Percentiles rank a stretch among this genome's conserved stretches.
phyloP scores from a whole-genome alignment of 257 asterid genomes.

The Solanum commersonii region DNA sequence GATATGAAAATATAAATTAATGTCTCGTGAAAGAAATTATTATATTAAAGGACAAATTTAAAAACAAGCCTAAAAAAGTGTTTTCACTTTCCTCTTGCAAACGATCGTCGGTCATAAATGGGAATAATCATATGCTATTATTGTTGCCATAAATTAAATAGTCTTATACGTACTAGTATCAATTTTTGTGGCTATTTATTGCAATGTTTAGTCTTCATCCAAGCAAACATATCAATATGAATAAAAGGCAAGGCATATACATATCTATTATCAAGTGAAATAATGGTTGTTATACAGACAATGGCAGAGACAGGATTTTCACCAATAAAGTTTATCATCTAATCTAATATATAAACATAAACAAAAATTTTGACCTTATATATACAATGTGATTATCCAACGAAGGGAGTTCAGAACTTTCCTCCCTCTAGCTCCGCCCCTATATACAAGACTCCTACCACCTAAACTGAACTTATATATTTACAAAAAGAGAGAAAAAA shows the following conservation, averaged over 20 bases:
- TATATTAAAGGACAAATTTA: background rate
- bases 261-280: background rate
- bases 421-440: background rate
- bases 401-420: background rate
- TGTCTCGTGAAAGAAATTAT: background rate
- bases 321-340: background rate
- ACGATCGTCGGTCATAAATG: background rate
- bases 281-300: background rate
- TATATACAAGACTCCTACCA: background rate
- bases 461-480: background rate
- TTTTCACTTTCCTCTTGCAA: background rate
- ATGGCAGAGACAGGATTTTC: background rate
- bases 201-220: background rate
- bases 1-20: background rate
- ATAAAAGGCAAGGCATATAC: background rate
- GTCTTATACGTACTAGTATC: background rate
- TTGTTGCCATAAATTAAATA: background rate
- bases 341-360: background rate
- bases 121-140: background rate
- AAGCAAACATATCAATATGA: background rate
- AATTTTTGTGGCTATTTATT: background rate
- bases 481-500: background rate
- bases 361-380: background rate
- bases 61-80: background rate
- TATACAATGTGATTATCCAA: background rate